A percentile compares a stretch with the other conserved stretches of the same genome.
Conservation (phyloP, 495 filamentous ascomycete genomes). For the Echria macrotheca region DNA sequence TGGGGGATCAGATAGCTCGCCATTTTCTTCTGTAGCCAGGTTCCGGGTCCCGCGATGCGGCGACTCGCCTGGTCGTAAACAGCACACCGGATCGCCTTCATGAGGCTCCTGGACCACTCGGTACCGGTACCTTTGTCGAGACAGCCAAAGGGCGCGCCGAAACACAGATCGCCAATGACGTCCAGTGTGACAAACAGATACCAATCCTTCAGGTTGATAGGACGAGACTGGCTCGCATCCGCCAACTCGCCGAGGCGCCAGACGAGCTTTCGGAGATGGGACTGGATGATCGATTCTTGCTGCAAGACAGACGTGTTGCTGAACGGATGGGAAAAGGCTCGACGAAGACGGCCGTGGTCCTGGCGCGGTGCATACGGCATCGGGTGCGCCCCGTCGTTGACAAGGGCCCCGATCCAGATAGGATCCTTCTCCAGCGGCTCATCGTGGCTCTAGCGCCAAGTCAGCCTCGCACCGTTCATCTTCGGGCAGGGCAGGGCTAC, state of each 20-base stretch:
- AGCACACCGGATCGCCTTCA: constrained; percentile 10
- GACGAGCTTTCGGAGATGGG: constrained; percentile 25
- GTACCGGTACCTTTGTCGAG: constrained; percentile 29
- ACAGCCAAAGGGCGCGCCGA: constrained; percentile 55
- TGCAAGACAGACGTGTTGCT: constrained; percentile 36
- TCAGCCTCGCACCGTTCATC: not conserved
- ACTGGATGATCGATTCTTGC: constrained; percentile 41
- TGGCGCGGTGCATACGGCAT: constrained; percentile 15
- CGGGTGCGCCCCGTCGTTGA: constrained; percentile 3
- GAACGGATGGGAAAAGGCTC: constrained; percentile 47
- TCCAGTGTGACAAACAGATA: constrained; percentile 51
- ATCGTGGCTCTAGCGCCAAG: constrained; percentile 22
- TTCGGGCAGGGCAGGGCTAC: constrained; percentile 25
- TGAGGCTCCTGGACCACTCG: constrained; percentile 22
- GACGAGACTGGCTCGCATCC: constrained; percentile 11
- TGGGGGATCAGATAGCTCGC: constrained; percentile 12
- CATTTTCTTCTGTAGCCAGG: constrained; percentile 17
- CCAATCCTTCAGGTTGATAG: constrained; percentile 43
- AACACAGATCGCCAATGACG: constrained; percentile 56
- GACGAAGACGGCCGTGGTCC: constrained; percentile 45
- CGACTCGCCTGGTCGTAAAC: constrained; percentile 19
- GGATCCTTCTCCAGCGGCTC: constrained; percentile 43
- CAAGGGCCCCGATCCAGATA: constrained; percentile 35
- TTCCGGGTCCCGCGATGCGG: constrained; percentile 18
- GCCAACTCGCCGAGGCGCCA: constrained; percentile 8